Percentiles rank a stretch among this genome's conserved stretches.
These are phyloP conservation scores for Nakataea oryzae DNA, from an alignment of 2,329 filamentous ascomycete species.

Conservation along the genomic window DNA sequence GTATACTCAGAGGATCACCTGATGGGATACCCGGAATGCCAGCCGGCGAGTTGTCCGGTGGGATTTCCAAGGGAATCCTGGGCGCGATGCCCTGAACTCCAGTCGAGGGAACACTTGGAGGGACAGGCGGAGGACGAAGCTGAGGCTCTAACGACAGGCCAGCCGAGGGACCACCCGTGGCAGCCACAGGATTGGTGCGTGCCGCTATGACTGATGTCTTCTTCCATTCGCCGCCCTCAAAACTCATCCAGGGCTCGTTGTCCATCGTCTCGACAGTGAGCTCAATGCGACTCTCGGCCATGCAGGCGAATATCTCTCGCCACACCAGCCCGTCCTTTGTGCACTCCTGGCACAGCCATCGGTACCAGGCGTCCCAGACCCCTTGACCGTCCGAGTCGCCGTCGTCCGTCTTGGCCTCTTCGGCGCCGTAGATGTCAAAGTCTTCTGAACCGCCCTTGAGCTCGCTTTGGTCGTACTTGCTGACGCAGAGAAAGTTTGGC, in stretches of 20 bases:
- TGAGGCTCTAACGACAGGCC: too few species aligned
- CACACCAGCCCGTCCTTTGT: not conserved
- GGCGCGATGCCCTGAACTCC: too few species aligned
- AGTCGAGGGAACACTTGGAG: too few species aligned
- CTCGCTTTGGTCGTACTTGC: not conserved
- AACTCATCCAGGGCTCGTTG: not conserved
- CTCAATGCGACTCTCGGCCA: not conserved
- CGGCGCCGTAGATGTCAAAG: not conserved
- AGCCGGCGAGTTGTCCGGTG: too few species aligned
- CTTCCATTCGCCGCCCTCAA: not conserved
- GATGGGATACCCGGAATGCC: too few species aligned
- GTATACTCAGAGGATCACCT: too few species aligned
- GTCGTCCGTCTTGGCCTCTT: not conserved
- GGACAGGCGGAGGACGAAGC: too few species aligned
- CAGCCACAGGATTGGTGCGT: not conserved
- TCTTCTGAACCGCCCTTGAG: not conserved
- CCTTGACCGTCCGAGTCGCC: not conserved
- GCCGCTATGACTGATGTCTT: not conserved
- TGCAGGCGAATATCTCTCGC: not conserved
- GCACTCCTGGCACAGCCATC: not conserved
- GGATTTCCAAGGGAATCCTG: too few species aligned
- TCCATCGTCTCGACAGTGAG: not conserved
- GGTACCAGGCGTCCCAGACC: not conserved
- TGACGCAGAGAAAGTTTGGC: not conserved
- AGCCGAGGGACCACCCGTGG: too few species aligned